Percentiles rank a stretch among this genome's conserved stretches.
Evolutionary conservation across 2,329 filamentous ascomycete genomes (phyloP).

Genomic region (Diaporthe sp.): DNA sequence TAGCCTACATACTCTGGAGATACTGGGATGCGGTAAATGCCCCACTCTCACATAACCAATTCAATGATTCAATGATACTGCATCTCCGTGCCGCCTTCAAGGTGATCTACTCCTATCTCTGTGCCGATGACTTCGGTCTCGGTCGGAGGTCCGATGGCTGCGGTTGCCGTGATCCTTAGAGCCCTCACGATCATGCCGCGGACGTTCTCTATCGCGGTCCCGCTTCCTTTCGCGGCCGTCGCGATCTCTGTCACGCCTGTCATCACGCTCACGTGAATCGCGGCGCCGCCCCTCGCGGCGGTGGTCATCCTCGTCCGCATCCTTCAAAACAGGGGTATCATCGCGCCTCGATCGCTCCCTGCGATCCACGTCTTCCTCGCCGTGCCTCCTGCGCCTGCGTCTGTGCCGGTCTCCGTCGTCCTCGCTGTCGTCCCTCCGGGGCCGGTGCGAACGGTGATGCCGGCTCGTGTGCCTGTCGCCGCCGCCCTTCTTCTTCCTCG

Average conservation of each 20-base stretch:
- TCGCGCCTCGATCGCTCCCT: constrained; percentile 55
- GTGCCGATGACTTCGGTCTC: constrained; percentile 45
- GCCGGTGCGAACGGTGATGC: constrained; percentile 61
- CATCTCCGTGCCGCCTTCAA: background rate
- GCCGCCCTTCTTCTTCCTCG: constrained; percentile 64
- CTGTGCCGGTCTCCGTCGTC: constrained; percentile 43
- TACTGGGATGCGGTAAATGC: background rate
- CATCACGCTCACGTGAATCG: constrained; percentile 49
- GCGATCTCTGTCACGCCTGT: constrained; percentile 47
- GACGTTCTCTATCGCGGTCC: constrained; percentile 50
- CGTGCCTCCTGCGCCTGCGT: constrained; percentile 43
- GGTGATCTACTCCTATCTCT: constrained; percentile 63
- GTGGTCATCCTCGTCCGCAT: constrained; percentile 43
- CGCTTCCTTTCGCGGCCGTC: constrained; percentile 45
- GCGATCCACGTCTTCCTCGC: constrained; percentile 42
- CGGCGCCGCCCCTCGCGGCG: constrained; percentile 43
- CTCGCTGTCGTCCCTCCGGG: constrained; percentile 50
- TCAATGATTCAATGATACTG: background rate
- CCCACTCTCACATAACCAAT: background rate
- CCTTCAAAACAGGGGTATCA: constrained; percentile 48
- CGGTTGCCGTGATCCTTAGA: constrained; percentile 44
- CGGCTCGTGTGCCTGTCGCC: constrained; percentile 58
- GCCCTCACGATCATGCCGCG: constrained; percentile 49
- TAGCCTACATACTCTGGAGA: background rate
- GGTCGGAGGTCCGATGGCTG: constrained; percentile 44